A percentile compares a stretch with the other conserved stretches of the same genome.
phyloP scores from a whole-genome alignment of 2,329 filamentous ascomycete genomes.

The Dactylella cylindrospora region DNA sequence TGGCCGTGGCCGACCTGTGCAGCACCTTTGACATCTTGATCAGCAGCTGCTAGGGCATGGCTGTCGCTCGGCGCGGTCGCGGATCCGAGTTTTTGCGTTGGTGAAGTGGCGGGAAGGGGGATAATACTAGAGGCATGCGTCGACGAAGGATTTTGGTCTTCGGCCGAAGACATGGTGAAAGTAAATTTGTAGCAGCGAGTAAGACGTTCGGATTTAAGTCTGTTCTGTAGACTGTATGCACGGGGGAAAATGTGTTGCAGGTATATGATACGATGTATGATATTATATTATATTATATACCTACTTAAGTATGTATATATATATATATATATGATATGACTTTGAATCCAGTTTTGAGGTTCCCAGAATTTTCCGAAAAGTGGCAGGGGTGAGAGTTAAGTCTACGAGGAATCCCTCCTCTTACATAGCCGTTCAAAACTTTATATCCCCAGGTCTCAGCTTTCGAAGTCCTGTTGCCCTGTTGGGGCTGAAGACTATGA shows the following conservation, averaged over 20 bases:
- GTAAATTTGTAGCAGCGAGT: no score
- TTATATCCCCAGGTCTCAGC: conserved; percentile 2
- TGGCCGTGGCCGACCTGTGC: conserved; percentile 53
- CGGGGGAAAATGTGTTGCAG: conserved; percentile 10
- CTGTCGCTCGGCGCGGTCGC: conserved; percentile 52
- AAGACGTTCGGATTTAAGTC: no score
- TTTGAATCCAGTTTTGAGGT: no score
- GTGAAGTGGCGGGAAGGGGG: conserved; percentile 38
- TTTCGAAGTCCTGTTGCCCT: neutral
- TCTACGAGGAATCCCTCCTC: no score
- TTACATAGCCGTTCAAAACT: no score
- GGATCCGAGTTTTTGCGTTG: conserved; percentile 28
- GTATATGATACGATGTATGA: neutral
- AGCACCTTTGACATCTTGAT: conserved; percentile 51
- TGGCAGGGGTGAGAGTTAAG: no score
- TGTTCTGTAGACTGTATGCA: no score
- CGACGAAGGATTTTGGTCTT: conserved; percentile 36
- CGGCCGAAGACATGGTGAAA: conserved; percentile 20
- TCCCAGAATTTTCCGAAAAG: no score
- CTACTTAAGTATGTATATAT: no score
- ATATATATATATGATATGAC: no score
- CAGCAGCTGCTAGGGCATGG: conserved; percentile 52
- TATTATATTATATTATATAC: no score
- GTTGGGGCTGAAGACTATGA: conserved; percentile 6
- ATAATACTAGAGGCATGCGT: conserved; percentile 43